phyloP scores from a whole-genome alignment of 306 rosid genomes.

The Clitoria ternatea region DNA sequence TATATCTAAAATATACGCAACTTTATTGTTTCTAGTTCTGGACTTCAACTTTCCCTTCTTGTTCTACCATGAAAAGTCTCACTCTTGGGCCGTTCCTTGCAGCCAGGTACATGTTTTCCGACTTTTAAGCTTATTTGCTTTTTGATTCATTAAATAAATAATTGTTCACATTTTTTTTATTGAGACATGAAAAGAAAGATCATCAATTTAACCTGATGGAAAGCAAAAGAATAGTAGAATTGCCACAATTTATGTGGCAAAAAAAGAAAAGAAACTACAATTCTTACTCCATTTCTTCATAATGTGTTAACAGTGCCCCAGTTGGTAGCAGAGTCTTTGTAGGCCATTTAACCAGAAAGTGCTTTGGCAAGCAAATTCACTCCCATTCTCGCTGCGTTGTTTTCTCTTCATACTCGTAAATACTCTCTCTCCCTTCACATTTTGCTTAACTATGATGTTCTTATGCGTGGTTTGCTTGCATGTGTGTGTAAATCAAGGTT shows the following conservation, averaged over 20 bases:
- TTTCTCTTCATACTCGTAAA: conserved; percentile 37
- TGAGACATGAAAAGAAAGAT: conserved; percentile 12
- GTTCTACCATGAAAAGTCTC: conserved; percentile 31
- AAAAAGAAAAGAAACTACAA: neutral
- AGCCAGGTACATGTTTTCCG: conserved; percentile 29
- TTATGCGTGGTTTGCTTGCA: neutral
- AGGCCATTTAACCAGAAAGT: conserved; percentile 21
- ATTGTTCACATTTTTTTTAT: neutral
- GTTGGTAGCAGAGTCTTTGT: conserved; percentile 32
- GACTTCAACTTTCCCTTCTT: neutral
- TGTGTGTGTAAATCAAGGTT: too few species aligned
- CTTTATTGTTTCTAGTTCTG: neutral
- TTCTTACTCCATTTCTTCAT: conserved; percentile 17
- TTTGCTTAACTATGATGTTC: neutral
- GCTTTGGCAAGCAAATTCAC: conserved; percentile 32
- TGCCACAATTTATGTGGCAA: neutral
- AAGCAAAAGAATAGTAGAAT: conserved; percentile 4
- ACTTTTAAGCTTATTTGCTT: neutral
- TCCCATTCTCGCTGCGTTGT: conserved; percentile 12
- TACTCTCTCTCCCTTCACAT: conserved; percentile 1
- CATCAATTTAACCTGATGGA: neutral
- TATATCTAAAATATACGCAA: too few species aligned
- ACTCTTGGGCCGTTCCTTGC: conserved; percentile 2
- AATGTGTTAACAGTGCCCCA: conserved; percentile 23
- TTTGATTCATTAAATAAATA: neutral